Evolutionary conservation across 2,329 filamentous ascomycete genomes (phyloP).

Genomic region (Tolypocladium cylindrosporum): DNA sequence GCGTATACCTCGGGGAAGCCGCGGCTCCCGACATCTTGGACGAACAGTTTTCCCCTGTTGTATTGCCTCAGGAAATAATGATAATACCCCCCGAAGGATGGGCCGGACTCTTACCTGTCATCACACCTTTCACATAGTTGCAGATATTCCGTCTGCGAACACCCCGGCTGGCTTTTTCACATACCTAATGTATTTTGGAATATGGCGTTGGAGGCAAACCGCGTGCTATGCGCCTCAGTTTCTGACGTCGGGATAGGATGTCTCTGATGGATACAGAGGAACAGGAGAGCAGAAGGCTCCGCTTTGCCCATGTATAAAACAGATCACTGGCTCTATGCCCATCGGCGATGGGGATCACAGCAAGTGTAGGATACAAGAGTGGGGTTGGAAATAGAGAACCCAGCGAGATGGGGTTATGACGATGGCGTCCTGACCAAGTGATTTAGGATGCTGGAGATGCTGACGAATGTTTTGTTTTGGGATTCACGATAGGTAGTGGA

Average conservation of each 20-base stretch:
- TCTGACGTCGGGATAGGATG: neutral
- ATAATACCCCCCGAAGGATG: slow-evolving; percentile 17
- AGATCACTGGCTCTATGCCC: neutral
- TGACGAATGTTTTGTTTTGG: too few species aligned
- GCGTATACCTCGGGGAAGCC: neutral
- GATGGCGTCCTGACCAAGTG: too few species aligned
- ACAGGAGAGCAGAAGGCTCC: neutral
- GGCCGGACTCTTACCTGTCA: neutral
- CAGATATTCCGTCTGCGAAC: neutral
- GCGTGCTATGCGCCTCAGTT: neutral
- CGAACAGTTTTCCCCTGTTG: neutral
- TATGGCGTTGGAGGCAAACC: neutral
- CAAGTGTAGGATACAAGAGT: neutral
- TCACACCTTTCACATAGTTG: neutral
- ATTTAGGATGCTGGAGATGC: too few species aligned
- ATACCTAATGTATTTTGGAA: neutral
- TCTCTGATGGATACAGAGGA: neutral
- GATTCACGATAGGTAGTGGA: too few species aligned
- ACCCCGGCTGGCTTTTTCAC: neutral
- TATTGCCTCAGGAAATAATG: slow-evolving; percentile 15
- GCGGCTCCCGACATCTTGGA: neutral
- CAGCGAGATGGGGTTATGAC: too few species aligned
- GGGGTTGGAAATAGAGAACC: neutral
- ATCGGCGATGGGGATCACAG: neutral
- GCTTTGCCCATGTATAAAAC: neutral